These are phyloP conservation scores for Zygoascus tannicola DNA, from an alignment of 805 yeast species.

Conservation along the genomic window DNA sequence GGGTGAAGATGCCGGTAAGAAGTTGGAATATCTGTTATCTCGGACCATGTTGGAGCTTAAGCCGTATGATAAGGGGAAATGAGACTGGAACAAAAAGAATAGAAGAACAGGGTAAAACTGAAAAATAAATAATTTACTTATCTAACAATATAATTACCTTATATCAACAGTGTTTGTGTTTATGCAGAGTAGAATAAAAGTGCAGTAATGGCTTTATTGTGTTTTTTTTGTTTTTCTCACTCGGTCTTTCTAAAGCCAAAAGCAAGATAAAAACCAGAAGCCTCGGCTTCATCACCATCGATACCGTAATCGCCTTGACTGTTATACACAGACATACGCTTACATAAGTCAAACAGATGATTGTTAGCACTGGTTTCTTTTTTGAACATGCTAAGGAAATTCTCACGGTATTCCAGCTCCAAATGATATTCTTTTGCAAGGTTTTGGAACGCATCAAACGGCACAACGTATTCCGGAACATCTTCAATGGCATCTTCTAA, in stretches of 20 bases:
- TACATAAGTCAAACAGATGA: slow-evolving; percentile 22
- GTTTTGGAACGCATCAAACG: slow-evolving; percentile 77
- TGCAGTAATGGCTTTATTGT: too few species aligned
- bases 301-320: slow-evolving; percentile 78
- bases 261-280: slow-evolving; percentile 73
- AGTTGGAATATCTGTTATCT: too few species aligned
- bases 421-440: slow-evolving; percentile 78
- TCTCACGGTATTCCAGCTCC: slow-evolving; percentile 59
- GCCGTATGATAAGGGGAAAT: too few species aligned
- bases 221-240: too few species aligned
- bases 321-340: slow-evolving; percentile 42
- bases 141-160: too few species aligned
- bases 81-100: too few species aligned
- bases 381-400: slow-evolving; percentile 73
- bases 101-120: too few species aligned
- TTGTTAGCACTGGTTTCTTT: slow-evolving; percentile 58
- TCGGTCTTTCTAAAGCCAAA: slow-evolving; percentile 53
- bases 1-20: neutral
- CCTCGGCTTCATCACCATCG: slow-evolving; percentile 83
- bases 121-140: too few species aligned
- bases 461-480: slow-evolving; percentile 95
- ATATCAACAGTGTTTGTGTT: too few species aligned
- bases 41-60: too few species aligned
- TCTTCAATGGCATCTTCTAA: slow-evolving; percentile 90
- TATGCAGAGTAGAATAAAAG: too few species aligned